phyloP scores from a whole-genome alignment of 129 eudicot genomes.

The Saposhnikovia divaricata region DNA sequence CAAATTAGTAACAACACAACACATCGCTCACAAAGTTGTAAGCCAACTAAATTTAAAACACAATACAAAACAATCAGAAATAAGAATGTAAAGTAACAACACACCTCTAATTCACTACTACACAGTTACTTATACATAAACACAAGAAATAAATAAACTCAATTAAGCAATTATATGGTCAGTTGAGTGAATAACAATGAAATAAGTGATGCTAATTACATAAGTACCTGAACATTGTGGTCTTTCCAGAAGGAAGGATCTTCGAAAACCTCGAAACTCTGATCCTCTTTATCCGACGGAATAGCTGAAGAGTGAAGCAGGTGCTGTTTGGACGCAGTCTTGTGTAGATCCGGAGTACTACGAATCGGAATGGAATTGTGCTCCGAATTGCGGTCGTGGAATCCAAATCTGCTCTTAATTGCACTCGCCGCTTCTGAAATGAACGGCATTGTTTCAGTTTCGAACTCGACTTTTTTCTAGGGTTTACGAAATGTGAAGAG shows the following conservation, averaged over 20 bases:
- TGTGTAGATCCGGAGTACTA: constrained; percentile 48
- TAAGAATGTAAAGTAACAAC: not conserved
- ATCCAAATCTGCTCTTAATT: constrained; percentile 40
- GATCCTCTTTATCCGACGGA: constrained; percentile 30
- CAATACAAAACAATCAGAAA: too few relatives aligned
- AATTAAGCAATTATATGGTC: too few relatives aligned
- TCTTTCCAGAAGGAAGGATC: constrained; percentile 97
- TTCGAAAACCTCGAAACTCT: constrained; percentile 64
- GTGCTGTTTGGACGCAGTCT: constrained; percentile 33
- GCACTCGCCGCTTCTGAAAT: constrained; percentile 49
- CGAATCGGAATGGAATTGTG: constrained; percentile 16
- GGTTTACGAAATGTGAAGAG: too few relatives aligned
- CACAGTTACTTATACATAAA: too few relatives aligned
- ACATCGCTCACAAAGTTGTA: too few relatives aligned
- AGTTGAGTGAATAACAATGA: too few relatives aligned
- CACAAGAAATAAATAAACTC: not conserved
- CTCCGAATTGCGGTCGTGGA: constrained; percentile 30
- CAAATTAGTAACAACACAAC: too few relatives aligned
- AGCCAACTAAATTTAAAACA: too few relatives aligned
- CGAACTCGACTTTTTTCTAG: too few relatives aligned
- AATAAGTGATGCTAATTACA: not conserved
- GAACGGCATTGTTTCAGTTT: constrained; percentile 31
- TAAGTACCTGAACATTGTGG: constrained; percentile 81
- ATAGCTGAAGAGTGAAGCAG: constrained; percentile 23
- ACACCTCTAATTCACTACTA: not conserved